Evolutionary conservation across 306 rosid genomes (phyloP).

Genomic region (Pyrus bretschneideri): DNA sequence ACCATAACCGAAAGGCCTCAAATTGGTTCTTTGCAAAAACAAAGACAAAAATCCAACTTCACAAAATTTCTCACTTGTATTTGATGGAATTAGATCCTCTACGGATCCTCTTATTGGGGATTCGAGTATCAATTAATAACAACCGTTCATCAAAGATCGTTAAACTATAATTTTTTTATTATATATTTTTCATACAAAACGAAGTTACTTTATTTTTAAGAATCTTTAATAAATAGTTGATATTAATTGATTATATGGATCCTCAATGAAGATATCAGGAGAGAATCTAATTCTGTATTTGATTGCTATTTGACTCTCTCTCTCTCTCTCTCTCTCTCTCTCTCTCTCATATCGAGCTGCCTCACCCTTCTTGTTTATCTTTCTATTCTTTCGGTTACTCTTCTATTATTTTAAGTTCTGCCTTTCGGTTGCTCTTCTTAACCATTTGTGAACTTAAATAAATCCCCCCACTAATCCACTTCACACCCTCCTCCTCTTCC

Average conservation of each 20-base stretch:
- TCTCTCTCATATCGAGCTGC: background rate
- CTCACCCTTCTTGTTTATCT: background rate
- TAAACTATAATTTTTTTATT: too few species aligned
- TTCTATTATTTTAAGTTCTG: background rate
- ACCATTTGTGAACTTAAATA: background rate
- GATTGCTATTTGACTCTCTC: background rate
- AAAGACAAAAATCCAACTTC: background rate
- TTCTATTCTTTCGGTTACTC: background rate
- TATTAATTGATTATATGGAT: too few species aligned
- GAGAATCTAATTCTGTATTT: background rate
- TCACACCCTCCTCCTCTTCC: background rate
- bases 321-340: background rate
- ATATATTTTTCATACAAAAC: too few species aligned
- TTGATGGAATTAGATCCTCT: background rate
- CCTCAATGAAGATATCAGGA: accelerated
- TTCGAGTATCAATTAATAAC: too few species aligned
- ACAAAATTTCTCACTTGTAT: background rate
- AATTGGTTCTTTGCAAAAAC: background rate
- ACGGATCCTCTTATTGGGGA: too few species aligned
- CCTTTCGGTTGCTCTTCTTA: background rate
- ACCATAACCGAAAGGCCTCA: background rate
- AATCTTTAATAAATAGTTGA: too few species aligned
- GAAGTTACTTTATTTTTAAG: too few species aligned
- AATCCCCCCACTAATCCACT: background rate
- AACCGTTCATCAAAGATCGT: too few species aligned